Base-by-base conservation (phyloP, 202 grass and related monocot species). In the Carex sylvatica region DNA sequence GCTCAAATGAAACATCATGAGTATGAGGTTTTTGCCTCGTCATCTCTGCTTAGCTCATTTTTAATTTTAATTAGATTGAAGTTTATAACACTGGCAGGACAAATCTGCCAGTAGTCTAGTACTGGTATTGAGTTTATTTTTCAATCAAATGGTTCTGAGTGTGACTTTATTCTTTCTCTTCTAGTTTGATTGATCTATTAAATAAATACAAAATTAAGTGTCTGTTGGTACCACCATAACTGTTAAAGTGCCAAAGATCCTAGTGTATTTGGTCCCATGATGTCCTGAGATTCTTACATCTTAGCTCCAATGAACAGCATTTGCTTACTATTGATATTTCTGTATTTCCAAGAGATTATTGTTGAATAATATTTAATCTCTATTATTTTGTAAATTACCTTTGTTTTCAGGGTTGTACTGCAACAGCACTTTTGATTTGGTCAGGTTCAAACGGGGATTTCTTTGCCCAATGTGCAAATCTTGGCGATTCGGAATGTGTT, bases 381-480 rank as follows among this genome's bases (percentile, higher is more conserved):
- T 53, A 13, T 77, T 24, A n/a, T 66, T 14, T 82, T 71, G 22
- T 56, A 74, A 54, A 44, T 84, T 82, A 70, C 54, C 20, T 75
- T 75, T 55, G 31, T 87, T 87, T 80, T 79, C 83, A 97, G 94
- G 94, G 94, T 60, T 97, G 94, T 89, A 97, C 94, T 74, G 90
- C 88, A 63, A 97, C 94, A 76, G 61, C 79, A 31, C 83, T 97
- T 78, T 88, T 97, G 84, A 87, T 94, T 87, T 94, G 94, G 94
- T 92, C 78, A 24, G 87, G 90, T 84, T 79, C 85, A 3, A 88
- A 94, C 26, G 92, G 86, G 82, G 83, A 89, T 80, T 90, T 87
- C 80, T 92, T 92, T 89, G 91, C 85, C 36, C 94, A 97, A 69
- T 97, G 94, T 79, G 94, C 94, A 35, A 97, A 97, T 83, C 84